These are phyloP conservation scores for Metrosideros polymorpha DNA, from an alignment of 441 rosid genomes.

Conservation along the genomic window DNA sequence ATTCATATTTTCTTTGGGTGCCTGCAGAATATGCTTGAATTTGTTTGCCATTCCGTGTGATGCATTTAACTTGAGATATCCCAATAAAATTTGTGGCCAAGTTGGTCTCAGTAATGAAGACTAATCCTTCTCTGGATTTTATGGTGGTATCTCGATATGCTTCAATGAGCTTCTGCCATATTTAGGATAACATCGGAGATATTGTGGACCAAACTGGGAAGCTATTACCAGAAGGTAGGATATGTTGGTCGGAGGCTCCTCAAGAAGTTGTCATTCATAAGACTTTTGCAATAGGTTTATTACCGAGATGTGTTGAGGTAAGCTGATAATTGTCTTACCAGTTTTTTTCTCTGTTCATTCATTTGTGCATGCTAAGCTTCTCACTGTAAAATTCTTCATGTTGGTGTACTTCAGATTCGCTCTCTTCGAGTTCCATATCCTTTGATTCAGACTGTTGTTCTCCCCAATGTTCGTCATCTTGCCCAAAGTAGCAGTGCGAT, in stretches of 20 bases:
- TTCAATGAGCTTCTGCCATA: slow-evolving; percentile 8
- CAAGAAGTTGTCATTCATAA: slow-evolving; percentile 63
- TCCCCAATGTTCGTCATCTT: slow-evolving; percentile 64
- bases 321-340: neutral
- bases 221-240: slow-evolving; percentile 80
- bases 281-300: slow-evolving; percentile 75
- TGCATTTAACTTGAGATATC: too few species aligned
- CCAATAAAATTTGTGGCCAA: too few species aligned
- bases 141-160: neutral
- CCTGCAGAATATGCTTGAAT: too few species aligned
- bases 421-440: slow-evolving; percentile 90
- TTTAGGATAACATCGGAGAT: slow-evolving; percentile 89
- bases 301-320: slow-evolving; percentile 91
- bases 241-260: slow-evolving; percentile 98
- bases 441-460: slow-evolving; percentile 82
- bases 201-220: slow-evolving; percentile 96
- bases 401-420: slow-evolving; percentile 44
- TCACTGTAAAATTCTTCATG: slow-evolving; percentile 1
- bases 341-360: neutral
- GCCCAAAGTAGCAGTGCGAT: slow-evolving; percentile 61
- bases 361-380: neutral
- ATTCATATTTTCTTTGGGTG: too few species aligned
- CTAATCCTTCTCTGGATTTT: neutral
- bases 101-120: too few species aligned
- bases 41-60: too few species aligned